These are phyloP conservation scores for Crithidia expoeki DNA, from an alignment of 208 protist species.

Conservation along the genomic window DNA sequence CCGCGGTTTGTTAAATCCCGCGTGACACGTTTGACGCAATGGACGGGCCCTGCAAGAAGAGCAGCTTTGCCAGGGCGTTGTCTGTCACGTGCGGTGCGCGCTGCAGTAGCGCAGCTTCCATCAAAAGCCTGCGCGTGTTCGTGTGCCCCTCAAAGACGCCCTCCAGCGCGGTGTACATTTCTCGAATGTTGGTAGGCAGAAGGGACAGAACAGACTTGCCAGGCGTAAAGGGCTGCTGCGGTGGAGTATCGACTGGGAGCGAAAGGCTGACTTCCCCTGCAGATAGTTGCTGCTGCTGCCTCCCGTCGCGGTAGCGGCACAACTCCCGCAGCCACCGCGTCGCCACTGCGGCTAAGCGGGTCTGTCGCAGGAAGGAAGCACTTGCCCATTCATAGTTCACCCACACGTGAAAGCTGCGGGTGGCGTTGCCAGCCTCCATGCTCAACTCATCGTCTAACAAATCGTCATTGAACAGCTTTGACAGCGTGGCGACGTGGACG, in stretches of 20 bases:
- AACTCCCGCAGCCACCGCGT: constrained; percentile 32
- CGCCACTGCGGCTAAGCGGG: constrained; percentile 32
- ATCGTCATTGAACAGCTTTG: constrained; percentile 27
- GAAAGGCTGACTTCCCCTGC: not conserved
- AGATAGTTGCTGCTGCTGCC: not conserved
- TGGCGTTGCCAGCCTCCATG: constrained; percentile 55
- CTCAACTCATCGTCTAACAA: constrained; percentile 28
- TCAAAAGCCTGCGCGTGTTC: constrained; percentile 19
- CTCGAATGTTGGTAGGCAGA: constrained; percentile 20
- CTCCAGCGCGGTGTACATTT: constrained; percentile 28
- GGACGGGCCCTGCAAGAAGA: constrained; percentile 33
- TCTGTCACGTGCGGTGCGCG: constrained; percentile 35
- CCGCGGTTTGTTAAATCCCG: constrained; percentile 38
- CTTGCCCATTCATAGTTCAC: constrained; percentile 65
- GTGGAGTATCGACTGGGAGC: no score
- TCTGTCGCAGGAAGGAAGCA: constrained; percentile 67
- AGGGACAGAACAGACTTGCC: not conserved
- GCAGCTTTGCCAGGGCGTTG: constrained; percentile 43
- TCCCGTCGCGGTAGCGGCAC: not conserved
- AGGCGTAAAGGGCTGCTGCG: not conserved
- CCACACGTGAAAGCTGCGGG: constrained; percentile 66
- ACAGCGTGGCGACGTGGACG: constrained; percentile 22
- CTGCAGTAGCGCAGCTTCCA: constrained; percentile 30
- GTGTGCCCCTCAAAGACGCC: constrained; percentile 47
- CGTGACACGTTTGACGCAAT: constrained; percentile 19